These are phyloP conservation scores for Solanum tarapatanum DNA, from an alignment of 257 asterid genomes.

Conservation along the genomic window DNA sequence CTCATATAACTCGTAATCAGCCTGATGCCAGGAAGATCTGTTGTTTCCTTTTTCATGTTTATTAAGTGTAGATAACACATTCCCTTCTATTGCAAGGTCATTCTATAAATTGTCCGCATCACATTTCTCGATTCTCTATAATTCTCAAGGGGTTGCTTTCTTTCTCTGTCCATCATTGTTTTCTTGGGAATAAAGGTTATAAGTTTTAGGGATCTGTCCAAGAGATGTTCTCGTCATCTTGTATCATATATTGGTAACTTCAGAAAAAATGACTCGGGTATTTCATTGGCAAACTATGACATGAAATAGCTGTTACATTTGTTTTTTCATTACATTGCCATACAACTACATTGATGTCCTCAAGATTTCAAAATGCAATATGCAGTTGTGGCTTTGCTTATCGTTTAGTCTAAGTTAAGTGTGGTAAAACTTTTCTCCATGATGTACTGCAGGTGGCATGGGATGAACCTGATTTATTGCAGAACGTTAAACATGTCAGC, in stretches of 20 bases:
- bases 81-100: neutral
- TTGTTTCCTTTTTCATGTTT: neutral
- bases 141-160: neutral
- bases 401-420: neutral
- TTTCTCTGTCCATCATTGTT: neutral
- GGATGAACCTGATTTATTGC: constrained; percentile 89
- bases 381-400: neutral
- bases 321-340: neutral
- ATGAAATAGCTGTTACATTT: neutral
- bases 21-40: neutral
- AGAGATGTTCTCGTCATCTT: neutral
- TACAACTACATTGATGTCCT: neutral
- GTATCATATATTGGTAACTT: neutral
- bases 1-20: neutral
- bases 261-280: neutral
- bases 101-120: neutral
- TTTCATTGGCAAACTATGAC: neutral
- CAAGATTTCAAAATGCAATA: neutral
- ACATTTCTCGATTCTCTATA: neutral
- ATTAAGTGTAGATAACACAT: neutral
- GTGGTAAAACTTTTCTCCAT: neutral
- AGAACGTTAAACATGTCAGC: constrained; percentile 80
- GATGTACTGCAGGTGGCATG: constrained; percentile 56
- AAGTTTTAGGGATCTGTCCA: neutral
- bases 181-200: neutral